Conservation (phyloP, 139 green algal genomes). For the Limnomonas spitsbergensis region DNA sequence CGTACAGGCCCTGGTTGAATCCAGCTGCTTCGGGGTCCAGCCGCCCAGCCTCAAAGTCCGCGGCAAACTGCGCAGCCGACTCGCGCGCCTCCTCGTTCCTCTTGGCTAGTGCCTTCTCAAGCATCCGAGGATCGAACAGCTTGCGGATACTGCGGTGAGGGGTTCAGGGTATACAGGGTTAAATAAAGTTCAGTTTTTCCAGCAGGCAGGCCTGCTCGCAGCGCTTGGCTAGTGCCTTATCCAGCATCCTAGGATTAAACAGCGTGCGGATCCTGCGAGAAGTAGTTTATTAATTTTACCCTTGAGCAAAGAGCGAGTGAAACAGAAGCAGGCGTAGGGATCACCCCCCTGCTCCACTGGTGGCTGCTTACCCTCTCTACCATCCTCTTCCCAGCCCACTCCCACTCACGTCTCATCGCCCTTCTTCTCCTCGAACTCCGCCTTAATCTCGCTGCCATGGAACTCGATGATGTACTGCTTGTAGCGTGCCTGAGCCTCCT, state of each 20-base stretch:
- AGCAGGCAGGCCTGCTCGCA: constrained; percentile 47
- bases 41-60: constrained; percentile 33
- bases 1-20: constrained; percentile 53
- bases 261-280: constrained; percentile 25
- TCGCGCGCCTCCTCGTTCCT: constrained; percentile 39
- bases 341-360: too few species aligned
- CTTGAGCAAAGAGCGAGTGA: too few species aligned
- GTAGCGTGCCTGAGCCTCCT: constrained; percentile 63
- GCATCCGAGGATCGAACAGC: constrained; percentile 45
- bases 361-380: too few species aligned
- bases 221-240: constrained; percentile 37
- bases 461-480: constrained; percentile 63
- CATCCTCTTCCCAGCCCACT: too few species aligned
- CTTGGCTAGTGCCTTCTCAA: constrained; percentile 38
- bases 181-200: too few species aligned
- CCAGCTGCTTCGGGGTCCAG: constrained; percentile 31
- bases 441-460: constrained; percentile 60
- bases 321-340: too few species aligned
- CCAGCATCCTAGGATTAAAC: constrained; percentile 46
- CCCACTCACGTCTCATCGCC: constrained; percentile 41
- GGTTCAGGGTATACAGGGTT: too few species aligned
- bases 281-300: too few species aligned
- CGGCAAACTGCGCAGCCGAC: constrained; percentile 34
- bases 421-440: constrained; percentile 50
- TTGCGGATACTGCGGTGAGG: constrained; percentile 13